Evolutionary conservation across 495 filamentous ascomycete genomes (phyloP).

Genomic region (Tuber melanosporum): DNA sequence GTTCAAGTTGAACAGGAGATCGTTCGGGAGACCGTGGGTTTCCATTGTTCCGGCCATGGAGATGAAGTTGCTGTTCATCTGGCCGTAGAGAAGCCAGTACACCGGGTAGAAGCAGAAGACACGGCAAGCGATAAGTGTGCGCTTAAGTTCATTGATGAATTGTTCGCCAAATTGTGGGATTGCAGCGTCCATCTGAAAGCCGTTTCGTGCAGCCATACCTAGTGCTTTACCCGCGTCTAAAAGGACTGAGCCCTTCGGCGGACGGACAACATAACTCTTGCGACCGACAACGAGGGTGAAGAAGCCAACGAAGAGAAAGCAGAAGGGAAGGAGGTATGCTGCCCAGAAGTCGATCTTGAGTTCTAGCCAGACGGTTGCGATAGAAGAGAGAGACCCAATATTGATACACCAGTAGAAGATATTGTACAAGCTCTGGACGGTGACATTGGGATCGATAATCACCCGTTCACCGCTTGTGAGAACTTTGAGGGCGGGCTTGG

Average conservation of each 20-base stretch:
- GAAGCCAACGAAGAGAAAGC: slow-evolving; percentile 49
- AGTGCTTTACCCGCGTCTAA: slow-evolving; percentile 48
- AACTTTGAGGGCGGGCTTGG: slow-evolving; percentile 46
- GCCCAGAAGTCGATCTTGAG: slow-evolving; percentile 48
- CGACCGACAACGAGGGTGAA: slow-evolving; percentile 42
- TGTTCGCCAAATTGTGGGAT: slow-evolving; percentile 56
- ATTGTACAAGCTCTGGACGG: slow-evolving; percentile 58
- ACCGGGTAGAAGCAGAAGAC: slow-evolving; percentile 61
- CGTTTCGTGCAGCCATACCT: slow-evolving; percentile 50
- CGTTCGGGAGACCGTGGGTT: slow-evolving; percentile 49
- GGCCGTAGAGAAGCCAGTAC: slow-evolving; percentile 59
- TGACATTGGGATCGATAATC: slow-evolving; percentile 55
- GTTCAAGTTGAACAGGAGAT: slow-evolving; percentile 46
- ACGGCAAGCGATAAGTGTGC: slow-evolving; percentile 54
- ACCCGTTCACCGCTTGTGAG: slow-evolving; percentile 50
- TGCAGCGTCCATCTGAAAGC: slow-evolving; percentile 56
- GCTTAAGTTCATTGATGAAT: slow-evolving; percentile 55
- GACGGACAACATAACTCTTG: slow-evolving; percentile 43
- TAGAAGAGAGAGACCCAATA: slow-evolving; percentile 49
- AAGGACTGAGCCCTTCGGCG: slow-evolving; percentile 46
- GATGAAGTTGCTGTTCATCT: slow-evolving; percentile 50
- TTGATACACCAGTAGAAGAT: slow-evolving; percentile 58
- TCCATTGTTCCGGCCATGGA: slow-evolving; percentile 54
- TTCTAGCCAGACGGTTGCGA: slow-evolving; percentile 48
- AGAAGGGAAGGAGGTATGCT: slow-evolving; percentile 48